These are phyloP conservation scores for Cryptosporidium xiaoi DNA, from an alignment of 169 alveolate genomes.

Conservation along the genomic window DNA sequence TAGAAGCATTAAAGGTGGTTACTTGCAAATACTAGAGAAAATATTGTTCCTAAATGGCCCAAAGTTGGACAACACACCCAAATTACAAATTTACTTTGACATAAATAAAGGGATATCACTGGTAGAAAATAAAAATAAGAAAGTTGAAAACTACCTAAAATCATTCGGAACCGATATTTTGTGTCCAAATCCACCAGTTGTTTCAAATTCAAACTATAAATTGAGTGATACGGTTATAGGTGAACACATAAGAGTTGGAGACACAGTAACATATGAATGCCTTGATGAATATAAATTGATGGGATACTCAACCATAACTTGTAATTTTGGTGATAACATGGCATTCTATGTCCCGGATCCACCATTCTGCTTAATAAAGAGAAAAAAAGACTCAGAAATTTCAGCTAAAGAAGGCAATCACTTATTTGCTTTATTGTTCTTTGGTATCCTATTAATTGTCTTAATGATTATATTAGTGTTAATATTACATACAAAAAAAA, in stretches of 20 bases:
- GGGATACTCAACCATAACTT: conserved; percentile 44
- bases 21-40: conserved; percentile 37
- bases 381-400: not conserved
- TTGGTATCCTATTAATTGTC: conserved; percentile 8
- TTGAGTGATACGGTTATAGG: conserved; percentile 68
- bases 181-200: conserved; percentile 63
- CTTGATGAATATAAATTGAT: conserved; percentile 30
- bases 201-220: conserved; percentile 36
- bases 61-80: not conserved
- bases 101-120: conserved; percentile 31
- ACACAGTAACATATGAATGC: conserved; percentile 71
- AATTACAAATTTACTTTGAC: not conserved
- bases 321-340: conserved; percentile 39
- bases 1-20: conserved; percentile 28
- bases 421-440: not conserved
- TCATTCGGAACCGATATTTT: conserved; percentile 57
- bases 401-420: not conserved
- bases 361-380: conserved; percentile 26
- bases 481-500: conserved; percentile 14
- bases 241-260: conserved; percentile 61
- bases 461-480: not conserved
- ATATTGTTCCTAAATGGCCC: conserved; percentile 8
- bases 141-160: conserved; percentile 15
- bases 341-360: conserved; percentile 48
- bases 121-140: conserved; percentile 36